phyloP scores from a whole-genome alignment of 2,329 filamentous ascomycete genomes.

The Colletotrichum kahawae region DNA sequence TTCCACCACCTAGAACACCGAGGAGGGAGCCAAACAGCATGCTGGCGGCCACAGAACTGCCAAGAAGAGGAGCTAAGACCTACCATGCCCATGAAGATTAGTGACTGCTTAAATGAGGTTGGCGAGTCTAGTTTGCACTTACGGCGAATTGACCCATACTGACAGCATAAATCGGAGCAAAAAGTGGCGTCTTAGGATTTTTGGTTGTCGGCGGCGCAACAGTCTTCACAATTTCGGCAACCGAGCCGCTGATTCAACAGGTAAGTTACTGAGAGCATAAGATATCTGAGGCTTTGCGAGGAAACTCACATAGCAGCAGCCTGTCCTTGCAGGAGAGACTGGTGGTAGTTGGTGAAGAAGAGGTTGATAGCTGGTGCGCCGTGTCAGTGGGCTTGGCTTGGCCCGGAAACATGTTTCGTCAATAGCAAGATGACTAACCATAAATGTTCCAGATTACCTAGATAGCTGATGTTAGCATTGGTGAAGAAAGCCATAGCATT shows the following conservation, averaged over 20 bases:
- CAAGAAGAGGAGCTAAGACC: not conserved
- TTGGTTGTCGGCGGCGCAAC: not conserved
- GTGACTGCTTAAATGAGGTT: fast-evolving
- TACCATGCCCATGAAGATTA: not conserved
- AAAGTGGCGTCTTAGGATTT: not conserved
- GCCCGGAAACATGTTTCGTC: too few species aligned
- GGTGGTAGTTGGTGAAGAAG: slow-evolving; percentile 1
- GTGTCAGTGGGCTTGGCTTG: not conserved
- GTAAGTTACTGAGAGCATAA: not conserved
- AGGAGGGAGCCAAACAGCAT: not conserved
- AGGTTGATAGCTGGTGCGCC: not conserved
- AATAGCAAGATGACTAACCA: not conserved
- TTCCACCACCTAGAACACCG: not conserved
- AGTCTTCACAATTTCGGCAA: not conserved
- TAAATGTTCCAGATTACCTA: slow-evolving; percentile 12
- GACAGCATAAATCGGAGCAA: not conserved
- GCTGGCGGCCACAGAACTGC: not conserved
- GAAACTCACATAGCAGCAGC: not conserved
- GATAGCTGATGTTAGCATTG: not conserved
- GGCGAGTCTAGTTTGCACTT: not conserved
- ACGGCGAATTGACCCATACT: not conserved
- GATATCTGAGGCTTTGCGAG: not conserved
- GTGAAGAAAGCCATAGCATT: not conserved
- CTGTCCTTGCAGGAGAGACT: not conserved
- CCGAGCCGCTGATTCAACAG: not conserved